These are phyloP conservation scores for Lepidium campestre DNA, from an alignment of 441 rosid species.

Conservation along the genomic window DNA sequence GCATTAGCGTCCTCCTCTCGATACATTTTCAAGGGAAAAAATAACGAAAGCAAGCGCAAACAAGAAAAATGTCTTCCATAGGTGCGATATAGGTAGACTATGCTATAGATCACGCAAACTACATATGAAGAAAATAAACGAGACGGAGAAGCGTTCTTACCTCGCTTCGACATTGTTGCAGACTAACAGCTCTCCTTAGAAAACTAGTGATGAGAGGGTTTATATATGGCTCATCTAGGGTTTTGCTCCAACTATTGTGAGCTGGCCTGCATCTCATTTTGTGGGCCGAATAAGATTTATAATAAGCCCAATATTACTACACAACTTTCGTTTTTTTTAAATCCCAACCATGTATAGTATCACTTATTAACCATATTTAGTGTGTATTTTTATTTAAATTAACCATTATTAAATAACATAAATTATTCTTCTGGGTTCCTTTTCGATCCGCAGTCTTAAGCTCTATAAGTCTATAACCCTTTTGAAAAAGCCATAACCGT, in stretches of 20 bases:
- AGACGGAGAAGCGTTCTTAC: neutral
- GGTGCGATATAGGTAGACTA: neutral
- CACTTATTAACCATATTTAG: no score
- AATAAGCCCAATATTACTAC: neutral
- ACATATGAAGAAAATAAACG: neutral
- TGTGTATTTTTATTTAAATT: no score
- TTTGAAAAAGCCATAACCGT: neutral
- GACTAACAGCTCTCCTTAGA: slow-evolving; percentile 18
- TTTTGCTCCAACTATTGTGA: neutral
- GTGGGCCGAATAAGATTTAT: neutral
- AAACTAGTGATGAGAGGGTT: slow-evolving; percentile 6
- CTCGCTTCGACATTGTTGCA: slow-evolving; percentile 40
- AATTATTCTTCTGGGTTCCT: no score
- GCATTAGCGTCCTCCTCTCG: neutral
- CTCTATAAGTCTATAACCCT: no score
- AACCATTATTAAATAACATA: no score
- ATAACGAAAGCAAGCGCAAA: neutral
- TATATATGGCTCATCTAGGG: slow-evolving; percentile 23
- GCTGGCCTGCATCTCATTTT: neutral
- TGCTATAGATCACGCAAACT: neutral
- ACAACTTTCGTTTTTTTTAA: no score
- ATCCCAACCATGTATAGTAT: no score
- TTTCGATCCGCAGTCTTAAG: neutral
- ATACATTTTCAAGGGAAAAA: neutral
- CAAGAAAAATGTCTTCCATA: neutral